A percentile compares a stretch with the other conserved stretches of the same genome.
These are phyloP conservation scores for Quercus lobata DNA, from an alignment of 331 rosid species.

Conservation along the genomic window DNA sequence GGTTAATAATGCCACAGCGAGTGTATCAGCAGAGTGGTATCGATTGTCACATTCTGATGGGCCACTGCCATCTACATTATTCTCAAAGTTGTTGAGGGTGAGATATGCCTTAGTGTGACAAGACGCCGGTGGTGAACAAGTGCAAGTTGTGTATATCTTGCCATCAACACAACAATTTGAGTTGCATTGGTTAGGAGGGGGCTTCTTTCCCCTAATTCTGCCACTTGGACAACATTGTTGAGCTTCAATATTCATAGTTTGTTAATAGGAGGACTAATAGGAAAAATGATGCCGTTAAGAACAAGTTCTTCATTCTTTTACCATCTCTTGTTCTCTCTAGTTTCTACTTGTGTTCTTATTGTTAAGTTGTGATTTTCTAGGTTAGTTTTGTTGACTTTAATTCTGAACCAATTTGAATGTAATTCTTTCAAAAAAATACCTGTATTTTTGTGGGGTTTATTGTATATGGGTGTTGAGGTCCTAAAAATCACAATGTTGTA, in stretches of 20 bases:
- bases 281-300: no score
- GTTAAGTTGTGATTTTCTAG: no score
- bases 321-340: no score
- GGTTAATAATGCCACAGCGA: constrained; percentile 19
- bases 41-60: constrained; percentile 31
- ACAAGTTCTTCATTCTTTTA: no score
- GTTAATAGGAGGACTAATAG: no score
- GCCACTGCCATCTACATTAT: constrained; percentile 20
- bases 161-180: constrained; percentile 14
- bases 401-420: no score
- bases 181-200: constrained; percentile 6
- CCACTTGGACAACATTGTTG: constrained; percentile 10
- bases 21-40: constrained; percentile 23
- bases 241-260: background rate
- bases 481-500: no score
- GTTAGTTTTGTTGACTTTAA: no score
- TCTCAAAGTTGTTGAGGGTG: constrained; percentile 31
- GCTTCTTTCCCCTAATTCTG: background rate
- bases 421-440: no score
- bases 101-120: constrained; percentile 27
- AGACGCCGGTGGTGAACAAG: constrained; percentile 27
- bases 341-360: no score
- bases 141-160: background rate
- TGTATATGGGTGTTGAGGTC: no score
- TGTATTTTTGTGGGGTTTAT: no score